Evolutionary conservation across 306 rosid species (phyloP), one percentile per base, ranked within the genome.

Genomic region (Prunus kanzakura): DNA sequence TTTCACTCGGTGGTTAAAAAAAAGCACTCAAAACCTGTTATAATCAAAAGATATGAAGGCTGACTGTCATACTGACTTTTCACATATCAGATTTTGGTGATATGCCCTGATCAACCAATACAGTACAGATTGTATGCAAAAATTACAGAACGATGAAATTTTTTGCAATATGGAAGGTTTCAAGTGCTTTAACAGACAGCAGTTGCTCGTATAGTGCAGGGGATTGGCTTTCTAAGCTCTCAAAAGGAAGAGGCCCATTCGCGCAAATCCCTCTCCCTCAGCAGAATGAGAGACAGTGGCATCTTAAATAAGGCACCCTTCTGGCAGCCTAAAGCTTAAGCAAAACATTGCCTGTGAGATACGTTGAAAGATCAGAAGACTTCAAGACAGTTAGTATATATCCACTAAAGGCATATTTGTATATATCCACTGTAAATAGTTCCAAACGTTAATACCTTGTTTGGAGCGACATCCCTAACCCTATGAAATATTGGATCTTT

Each of bases 381-480:
- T 6, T 4, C 15, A 57, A 52, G 29, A 47, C 8, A 9, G 30
- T 1, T 47, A 25, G 49, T 45, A 49, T 22, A 27, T 64, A n/a
- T 1, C 4, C 2, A n/a, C 16, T 19, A 56, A 57, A 41, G 22
- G 43, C 18, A 15, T 4, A 35, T 56, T 46, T 46, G 13, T 38
- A 38, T 6, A 38, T 64, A 27, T 2, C 8, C 6, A 22, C 10
- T 25, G 50, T 29, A 46, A 30, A 43, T 57, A 46, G 9, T 51
- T 51, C 46, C n/a, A 47, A 18, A 71, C 5, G 18, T 54, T 50
- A 22, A 73, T 75, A 92, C 98, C 98, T 95, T 95, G 88, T 92
- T 92, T 57, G 97, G 98, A 84, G 97, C 97, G 65, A 92, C 97
- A 77, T 90, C 97, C 85, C 99, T 89, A 76, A 95, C 98, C 85